Percentiles rank a stretch among this genome's conserved stretches.
Evolutionary conservation across 805 yeast species (phyloP).

Genomic region (Torulaspora indica): DNA sequence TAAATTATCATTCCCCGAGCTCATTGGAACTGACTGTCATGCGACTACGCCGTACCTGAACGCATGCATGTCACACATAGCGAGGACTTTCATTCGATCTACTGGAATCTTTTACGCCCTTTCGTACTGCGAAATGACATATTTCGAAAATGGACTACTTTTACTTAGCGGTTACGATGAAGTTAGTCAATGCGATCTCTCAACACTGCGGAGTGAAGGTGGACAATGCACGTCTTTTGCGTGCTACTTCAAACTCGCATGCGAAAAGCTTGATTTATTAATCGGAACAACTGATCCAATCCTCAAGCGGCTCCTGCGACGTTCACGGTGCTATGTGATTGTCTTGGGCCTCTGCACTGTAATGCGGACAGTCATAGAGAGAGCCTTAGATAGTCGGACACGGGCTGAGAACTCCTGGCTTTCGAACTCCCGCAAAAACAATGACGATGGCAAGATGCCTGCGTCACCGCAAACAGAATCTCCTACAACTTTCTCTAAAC

Average conservation of each 20-base stretch:
- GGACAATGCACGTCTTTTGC: constrained; percentile 10
- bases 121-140: constrained; percentile 14
- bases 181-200: constrained; percentile 15
- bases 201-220: constrained; percentile 8
- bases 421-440: neutral
- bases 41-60: constrained; percentile 23
- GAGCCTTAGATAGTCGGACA: constrained; percentile 21
- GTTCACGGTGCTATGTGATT: constrained; percentile 14
- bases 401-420: constrained; percentile 19
- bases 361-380: constrained; percentile 18
- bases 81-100: constrained; percentile 11
- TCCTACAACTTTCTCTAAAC: neutral
- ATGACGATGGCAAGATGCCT: neutral
- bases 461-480: neutral
- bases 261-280: constrained; percentile 14
- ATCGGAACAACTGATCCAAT: constrained; percentile 4
- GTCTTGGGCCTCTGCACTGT: constrained; percentile 15
- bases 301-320: constrained; percentile 8
- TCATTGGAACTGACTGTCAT: constrained; percentile 6
- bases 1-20: constrained; percentile 18
- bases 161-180: neutral
- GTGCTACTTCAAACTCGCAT: constrained; percentile 13
- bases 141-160: constrained; percentile 13
- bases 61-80: constrained; percentile 7
- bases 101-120: constrained; percentile 15